Base-by-base conservation (phyloP, 352 stramenopile species). In the Globisporangium paroecandrum region DNA sequence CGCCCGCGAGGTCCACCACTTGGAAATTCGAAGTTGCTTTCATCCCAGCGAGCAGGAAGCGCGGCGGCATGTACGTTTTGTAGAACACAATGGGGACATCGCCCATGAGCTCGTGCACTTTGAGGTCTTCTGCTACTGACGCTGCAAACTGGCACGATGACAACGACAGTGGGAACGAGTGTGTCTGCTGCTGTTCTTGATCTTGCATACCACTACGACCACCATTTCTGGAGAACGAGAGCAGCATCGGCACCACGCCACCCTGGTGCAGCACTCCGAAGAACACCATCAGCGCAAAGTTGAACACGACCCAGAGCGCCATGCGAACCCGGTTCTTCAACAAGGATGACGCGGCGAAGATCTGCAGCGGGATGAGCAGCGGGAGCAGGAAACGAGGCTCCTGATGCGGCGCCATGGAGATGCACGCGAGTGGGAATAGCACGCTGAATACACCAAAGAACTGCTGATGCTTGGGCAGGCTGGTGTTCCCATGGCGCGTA, bases 331-430 rank as follows among this genome's bases (percentile, higher is more conserved):
- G 66, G 2, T 32, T 38, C 24, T 62, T 34, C 7, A 66, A 27
- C 2, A 70, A 4, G 3, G 38, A 2, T 18, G 59, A 43, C 32
- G 71, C 73, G 25, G 72, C 71, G 60, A 86, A 89, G 18, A 96
- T 61, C 34, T 93, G 78, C 29, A 98, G 73, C 25, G 94, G 93
- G 7, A 98, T 73, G 9, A 97, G 54, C 8, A 92, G 70, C 9
- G 94, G 94, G 1, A 98, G 64, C 46, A 98, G 65, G 65, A 98
- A 98, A 58, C 95, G 84, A 22, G 93, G 88, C 75, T 98, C 94
- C 77, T 98, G 95, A 66, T 98, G 95, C 6, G 94, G 95, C n/a
- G 94, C 91, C 41, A 92, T 76, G 24, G 94, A 98, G 24, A 98
- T 77, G 20, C 89, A 80, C 15, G 71, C 41, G 7, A 98, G 68